phyloP scores from a whole-genome alignment of 169 alveolate species.

The Plasmodium relictum region DNA sequence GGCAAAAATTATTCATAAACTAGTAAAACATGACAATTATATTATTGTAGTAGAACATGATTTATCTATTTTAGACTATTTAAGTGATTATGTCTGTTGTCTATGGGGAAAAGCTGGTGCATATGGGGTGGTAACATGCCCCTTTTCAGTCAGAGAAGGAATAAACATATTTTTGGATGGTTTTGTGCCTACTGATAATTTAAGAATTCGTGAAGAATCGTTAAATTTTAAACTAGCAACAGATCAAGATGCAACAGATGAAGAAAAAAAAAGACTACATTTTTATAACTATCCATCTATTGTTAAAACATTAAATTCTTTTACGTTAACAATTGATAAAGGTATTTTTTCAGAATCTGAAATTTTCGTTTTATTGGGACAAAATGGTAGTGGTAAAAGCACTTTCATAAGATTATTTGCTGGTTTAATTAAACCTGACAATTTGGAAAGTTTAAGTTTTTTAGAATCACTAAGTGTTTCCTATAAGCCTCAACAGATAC shows the following conservation, averaged over 20 bases:
- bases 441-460: constrained; percentile 85
- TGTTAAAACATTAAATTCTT: constrained; percentile 92
- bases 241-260: constrained; percentile 82
- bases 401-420: constrained; percentile 97
- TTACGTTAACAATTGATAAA: constrained; percentile 90
- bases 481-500: constrained; percentile 98
- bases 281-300: constrained; percentile 85
- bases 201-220: constrained; percentile 98
- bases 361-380: constrained; percentile 98
- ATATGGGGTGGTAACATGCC: constrained; percentile 99
- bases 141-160: constrained; percentile 98
- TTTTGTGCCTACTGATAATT: constrained; percentile 99
- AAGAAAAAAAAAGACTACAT: constrained; percentile 86
- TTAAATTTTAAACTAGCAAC: constrained; percentile 93
- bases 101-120: constrained; percentile 99
- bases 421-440: constrained; percentile 95
- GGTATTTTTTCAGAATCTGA: constrained; percentile 97
- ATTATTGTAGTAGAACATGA: constrained; percentile 99
- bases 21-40: constrained; percentile 93
- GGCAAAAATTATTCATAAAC: constrained; percentile 94
- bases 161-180: constrained; percentile 98
- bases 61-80: constrained; percentile 98
- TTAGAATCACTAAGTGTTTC: constrained; percentile 95
- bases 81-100: constrained; percentile 99
- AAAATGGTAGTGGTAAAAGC: constrained; percentile 99